phyloP scores from a whole-genome alignment of 2,329 filamentous ascomycete genomes.

The Cryphonectria parasitica region DNA sequence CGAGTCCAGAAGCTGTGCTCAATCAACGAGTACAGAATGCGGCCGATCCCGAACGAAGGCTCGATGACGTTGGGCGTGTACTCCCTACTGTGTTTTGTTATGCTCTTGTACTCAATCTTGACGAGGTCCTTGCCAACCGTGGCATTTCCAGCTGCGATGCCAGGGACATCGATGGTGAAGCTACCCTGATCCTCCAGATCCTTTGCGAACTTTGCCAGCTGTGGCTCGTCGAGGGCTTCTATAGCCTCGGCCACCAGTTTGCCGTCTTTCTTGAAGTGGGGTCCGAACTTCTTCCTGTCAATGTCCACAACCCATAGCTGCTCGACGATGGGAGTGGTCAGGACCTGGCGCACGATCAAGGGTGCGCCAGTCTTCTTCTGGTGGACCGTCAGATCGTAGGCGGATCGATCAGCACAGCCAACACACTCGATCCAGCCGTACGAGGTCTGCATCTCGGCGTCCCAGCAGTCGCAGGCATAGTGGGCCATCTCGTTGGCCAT shows the following conservation, averaged over 20 bases:
- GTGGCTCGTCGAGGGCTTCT: slow-evolving; percentile 71
- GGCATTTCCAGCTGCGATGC: slow-evolving; percentile 70
- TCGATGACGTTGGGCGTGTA: slow-evolving; percentile 97
- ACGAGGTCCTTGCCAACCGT: slow-evolving; percentile 80
- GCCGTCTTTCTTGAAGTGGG: slow-evolving; percentile 92
- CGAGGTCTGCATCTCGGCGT: slow-evolving; percentile 87
- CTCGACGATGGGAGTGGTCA: slow-evolving; percentile 75
- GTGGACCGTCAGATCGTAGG: slow-evolving; percentile 92
- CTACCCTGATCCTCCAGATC: slow-evolving; percentile 75
- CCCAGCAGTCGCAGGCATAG: slow-evolving; percentile 97
- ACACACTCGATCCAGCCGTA: slow-evolving; percentile 99
- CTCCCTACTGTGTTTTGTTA: slow-evolving; percentile 82
- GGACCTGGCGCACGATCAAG: slow-evolving; percentile 80
- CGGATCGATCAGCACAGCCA: slow-evolving; percentile 92
- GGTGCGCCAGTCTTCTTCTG: slow-evolving; percentile 89
- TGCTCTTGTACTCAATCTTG: slow-evolving; percentile 80
- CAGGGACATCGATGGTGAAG: slow-evolving; percentile 75
- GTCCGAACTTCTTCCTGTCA: slow-evolving; percentile 95
- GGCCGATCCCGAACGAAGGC: slow-evolving; percentile 95
- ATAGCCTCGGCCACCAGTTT: slow-evolving; percentile 83
- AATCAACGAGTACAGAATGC: slow-evolving; percentile 89
- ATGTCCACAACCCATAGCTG: slow-evolving; percentile 89
- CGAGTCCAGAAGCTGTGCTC: slow-evolving; percentile 97
- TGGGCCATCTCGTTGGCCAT: slow-evolving; percentile 82
- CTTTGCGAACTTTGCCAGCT: slow-evolving; percentile 78